These are phyloP conservation scores for Gamarada debralockiae DNA, from an alignment of 495 filamentous ascomycete genomes.

Conservation along the genomic window DNA sequence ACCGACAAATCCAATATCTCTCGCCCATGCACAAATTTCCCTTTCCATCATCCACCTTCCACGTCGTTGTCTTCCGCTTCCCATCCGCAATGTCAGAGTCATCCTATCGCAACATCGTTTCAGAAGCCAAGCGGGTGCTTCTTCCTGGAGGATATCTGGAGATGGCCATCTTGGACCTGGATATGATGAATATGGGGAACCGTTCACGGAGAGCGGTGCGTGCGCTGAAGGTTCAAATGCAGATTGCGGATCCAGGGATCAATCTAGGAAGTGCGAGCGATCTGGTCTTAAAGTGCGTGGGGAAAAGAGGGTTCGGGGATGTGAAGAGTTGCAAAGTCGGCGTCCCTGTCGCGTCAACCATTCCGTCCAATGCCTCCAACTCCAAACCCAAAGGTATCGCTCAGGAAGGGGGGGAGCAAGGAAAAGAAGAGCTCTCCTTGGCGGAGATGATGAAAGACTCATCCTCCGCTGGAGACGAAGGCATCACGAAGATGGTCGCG, in stretches of 20 bases:
- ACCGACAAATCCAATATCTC: conserved; percentile 75
- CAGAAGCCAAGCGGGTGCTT: conserved; percentile 87
- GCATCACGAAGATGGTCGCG: conserved; percentile 86
- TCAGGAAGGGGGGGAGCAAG: conserved; percentile 3
- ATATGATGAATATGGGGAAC: conserved; percentile 84
- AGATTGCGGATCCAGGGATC: conserved; percentile 42
- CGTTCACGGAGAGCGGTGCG: conserved; percentile 72
- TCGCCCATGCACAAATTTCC: conserved; percentile 71
- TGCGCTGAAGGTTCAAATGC: conserved; percentile 61
- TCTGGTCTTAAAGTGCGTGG: conserved; percentile 69
- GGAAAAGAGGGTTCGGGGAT: conserved; percentile 75
- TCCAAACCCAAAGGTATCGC: neutral
- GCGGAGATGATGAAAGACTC: conserved; percentile 68
- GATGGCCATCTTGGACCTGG: conserved; percentile 76
- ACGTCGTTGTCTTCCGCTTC: conserved; percentile 84
- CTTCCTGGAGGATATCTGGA: conserved; percentile 89
- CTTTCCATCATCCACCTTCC: conserved; percentile 83
- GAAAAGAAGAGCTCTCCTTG: conserved; percentile 47
- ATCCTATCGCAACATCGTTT: conserved; percentile 74
- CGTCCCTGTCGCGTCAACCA: conserved; percentile 77
- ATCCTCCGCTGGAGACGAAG: conserved; percentile 62
- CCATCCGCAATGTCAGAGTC: conserved; percentile 68
- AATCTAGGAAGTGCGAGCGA: conserved; percentile 75
- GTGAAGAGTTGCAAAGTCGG: conserved; percentile 85
- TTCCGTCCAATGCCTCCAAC: conserved; percentile 35